phyloP scores from a whole-genome alignment of 1,139 yeast genomes.

The Candida frijolesensis region DNA sequence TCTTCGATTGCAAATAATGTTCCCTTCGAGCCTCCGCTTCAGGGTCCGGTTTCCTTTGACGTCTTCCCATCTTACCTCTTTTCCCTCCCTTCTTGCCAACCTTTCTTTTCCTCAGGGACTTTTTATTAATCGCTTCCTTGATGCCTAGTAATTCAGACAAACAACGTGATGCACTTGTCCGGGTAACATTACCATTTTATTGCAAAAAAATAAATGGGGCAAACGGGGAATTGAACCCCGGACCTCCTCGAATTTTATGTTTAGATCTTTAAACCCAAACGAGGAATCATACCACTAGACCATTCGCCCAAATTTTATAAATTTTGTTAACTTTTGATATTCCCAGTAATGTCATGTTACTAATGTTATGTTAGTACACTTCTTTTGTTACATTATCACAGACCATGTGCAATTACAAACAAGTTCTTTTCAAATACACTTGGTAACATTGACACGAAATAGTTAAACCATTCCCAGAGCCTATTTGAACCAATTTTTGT shows the following conservation, averaged over 20 bases:
- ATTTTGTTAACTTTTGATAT: no score
- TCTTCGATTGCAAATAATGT: constrained; percentile 38
- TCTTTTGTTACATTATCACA: no score
- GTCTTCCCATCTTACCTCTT: constrained; percentile 18
- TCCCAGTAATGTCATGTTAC: no score
- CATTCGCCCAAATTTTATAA: constrained; percentile 18
- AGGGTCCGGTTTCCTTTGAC: constrained; percentile 26
- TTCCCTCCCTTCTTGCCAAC: constrained; percentile 29
- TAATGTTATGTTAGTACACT: no score
- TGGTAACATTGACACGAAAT: no score
- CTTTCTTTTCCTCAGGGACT: constrained; percentile 23
- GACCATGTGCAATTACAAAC: no score
- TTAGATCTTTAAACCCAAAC: constrained; percentile 33
- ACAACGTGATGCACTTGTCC: no score
- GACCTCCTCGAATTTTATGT: constrained; percentile 19
- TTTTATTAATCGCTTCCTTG: constrained; percentile 34
- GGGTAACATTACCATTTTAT: no score
- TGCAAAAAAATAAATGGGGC: constrained; percentile 20
- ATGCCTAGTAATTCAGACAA: constrained; percentile 52
- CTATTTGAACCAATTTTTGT: no score
- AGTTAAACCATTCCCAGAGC: no score
- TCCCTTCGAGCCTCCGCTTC: constrained; percentile 43
- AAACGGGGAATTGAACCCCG: constrained; percentile 26
- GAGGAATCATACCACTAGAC: constrained; percentile 55
- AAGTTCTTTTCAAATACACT: no score